Conservation (phyloP, 371 early-diverging fungal genomes). For the Apophysomyces trapeziformis region DNA sequence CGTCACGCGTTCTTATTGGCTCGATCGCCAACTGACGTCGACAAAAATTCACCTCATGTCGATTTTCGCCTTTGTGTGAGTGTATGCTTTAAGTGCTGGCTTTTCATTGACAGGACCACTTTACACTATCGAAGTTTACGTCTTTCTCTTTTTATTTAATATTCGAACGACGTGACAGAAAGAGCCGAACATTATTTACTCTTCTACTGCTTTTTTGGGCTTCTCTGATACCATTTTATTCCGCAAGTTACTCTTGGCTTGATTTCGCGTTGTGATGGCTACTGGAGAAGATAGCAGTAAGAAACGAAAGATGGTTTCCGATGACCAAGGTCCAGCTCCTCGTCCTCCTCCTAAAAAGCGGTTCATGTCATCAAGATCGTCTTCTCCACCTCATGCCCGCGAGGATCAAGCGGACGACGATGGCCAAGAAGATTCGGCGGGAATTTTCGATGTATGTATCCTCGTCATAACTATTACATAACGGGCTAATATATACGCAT, state of each 20-base stretch:
- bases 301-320: conserved; percentile 13
- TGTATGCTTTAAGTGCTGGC: no score
- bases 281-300: conserved; percentile 21
- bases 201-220: no score
- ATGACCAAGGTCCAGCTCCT: conserved; percentile 22
- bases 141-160: no score
- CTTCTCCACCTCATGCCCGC: conserved; percentile 23
- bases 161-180: no score
- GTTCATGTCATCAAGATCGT: conserved; percentile 20
- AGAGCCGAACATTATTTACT: no score
- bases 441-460: conserved; percentile 20
- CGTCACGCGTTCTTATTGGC: no score
- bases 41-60: no score
- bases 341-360: conserved; percentile 27
- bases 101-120: no score
- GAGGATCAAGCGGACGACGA: conserved; percentile 16
- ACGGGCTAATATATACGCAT: not conserved
- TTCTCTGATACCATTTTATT: no score
- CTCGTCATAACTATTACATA: not conserved
- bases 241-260: conserved; percentile 1
- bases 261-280: conserved; percentile 19
- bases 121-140: no score
- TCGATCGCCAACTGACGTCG: no score
- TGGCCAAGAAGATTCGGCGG: conserved; percentile 22
- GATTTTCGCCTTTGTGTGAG: no score